Evolutionary conservation across 352 stramenopile genomes (phyloP).

Genomic region (Pythium apleroticum): DNA sequence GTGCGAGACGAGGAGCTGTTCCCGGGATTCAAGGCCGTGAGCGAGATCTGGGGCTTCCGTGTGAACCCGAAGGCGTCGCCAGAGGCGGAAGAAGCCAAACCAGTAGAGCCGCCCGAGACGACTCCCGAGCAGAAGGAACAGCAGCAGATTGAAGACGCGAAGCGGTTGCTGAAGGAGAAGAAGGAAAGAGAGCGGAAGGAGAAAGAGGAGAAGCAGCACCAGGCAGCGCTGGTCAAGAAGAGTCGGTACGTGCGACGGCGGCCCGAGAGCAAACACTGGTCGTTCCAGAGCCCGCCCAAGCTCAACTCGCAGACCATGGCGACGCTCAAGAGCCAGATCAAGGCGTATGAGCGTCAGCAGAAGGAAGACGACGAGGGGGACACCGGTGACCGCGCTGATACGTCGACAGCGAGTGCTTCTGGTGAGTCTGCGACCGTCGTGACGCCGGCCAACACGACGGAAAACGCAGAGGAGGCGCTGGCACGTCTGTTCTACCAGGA

Average conservation of each 20-base stretch:
- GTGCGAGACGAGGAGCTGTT: slow-evolving; percentile 56
- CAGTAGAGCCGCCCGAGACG: background rate
- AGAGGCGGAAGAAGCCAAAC: background rate
- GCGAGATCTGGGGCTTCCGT: slow-evolving; percentile 57
- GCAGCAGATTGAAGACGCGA: slow-evolving; percentile 4
- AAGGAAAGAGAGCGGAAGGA: slow-evolving; percentile 8
- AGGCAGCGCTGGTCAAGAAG: slow-evolving; percentile 16
- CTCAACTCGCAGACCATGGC: slow-evolving; percentile 44
- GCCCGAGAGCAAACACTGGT: slow-evolving; percentile 69
- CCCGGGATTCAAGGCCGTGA: slow-evolving; percentile 62
- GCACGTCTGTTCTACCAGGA: slow-evolving; percentile 68
- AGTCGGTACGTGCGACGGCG: slow-evolving; percentile 54
- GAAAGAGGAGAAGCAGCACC: slow-evolving; percentile 5
- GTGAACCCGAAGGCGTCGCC: slow-evolving; percentile 31
- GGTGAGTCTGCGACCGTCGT: background rate
- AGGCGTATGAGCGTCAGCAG: slow-evolving; percentile 13
- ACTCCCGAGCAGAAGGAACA: slow-evolving; percentile 5
- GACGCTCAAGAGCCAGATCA: slow-evolving; percentile 26
- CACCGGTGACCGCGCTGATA: background rate
- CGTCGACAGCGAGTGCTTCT: background rate
- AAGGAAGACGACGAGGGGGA: slow-evolving; percentile 1
- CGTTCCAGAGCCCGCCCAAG: slow-evolving; percentile 58
- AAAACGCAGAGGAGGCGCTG: slow-evolving; percentile 55
- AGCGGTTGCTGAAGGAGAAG: slow-evolving; percentile 6
- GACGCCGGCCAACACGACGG: slow-evolving; percentile 5